Evolutionary conservation across 352 stramenopile genomes (phyloP), one percentile per base, ranked within the genome.

Genomic region (Thraustochytrium sp.): DNA sequence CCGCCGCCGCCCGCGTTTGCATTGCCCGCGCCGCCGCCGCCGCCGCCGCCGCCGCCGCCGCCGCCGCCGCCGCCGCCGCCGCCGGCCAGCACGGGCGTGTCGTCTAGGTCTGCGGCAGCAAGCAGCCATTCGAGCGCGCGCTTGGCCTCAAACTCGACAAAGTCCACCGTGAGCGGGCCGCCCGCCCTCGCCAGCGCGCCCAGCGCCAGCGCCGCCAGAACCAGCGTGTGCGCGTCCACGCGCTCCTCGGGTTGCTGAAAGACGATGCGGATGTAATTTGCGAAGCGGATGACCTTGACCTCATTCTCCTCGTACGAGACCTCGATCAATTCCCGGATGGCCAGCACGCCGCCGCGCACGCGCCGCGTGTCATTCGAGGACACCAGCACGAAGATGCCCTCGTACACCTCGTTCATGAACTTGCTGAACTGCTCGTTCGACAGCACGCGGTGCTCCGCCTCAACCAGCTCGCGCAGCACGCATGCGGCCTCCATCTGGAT

Each of bases 71-170:
- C 42, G 48, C 42, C 8, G 21, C 40, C 38, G 48, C 26, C 36
- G 4, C 21, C 9, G 38, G 74, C 54, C 16, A 76, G 53, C 13
- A 34, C 23, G n/a, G 42, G 13, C 21, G 55, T 16, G 21, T 55
- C 44, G 4, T 55, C 54, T 18, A 49, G 40, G 36, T 74, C 31
- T 21, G 53, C 49, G 36, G 76, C 55, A 5, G 36, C 87, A 13
- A 93, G 89, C 0, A 96, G 90, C 92, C 92, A 96, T 68, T 96
- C 92, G 55, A 97, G 93, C 13, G 92, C 92, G 54, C 93, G 89
- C 53, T 93, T 94, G 9, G 95, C 91, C 86, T 97, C 93, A 86
- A 96, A 95, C 77, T 97, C 93, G 37, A 97, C 91, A 87, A 94
- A 96, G 55, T 93, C 92, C 0, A 91, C 91, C 31, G 95, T 92